phyloP scores from a whole-genome alignment of 257 asterid species.

The Jacaranda copaia region DNA sequence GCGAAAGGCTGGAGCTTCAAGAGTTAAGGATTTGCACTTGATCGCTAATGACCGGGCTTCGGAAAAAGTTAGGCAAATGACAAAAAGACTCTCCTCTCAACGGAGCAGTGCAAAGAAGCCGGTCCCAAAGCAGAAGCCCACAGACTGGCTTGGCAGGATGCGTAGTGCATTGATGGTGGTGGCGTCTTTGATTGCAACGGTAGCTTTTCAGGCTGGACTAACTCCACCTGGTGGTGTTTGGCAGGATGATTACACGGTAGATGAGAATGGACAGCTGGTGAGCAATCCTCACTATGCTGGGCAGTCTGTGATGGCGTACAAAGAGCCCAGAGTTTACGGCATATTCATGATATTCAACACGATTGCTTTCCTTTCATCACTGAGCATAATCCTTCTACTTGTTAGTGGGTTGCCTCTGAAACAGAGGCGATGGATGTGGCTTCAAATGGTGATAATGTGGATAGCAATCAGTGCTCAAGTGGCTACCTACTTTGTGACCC shows the following conservation, averaged over 20 bases:
- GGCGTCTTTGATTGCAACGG: slow-evolving; percentile 48
- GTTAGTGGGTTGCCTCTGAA: slow-evolving; percentile 46
- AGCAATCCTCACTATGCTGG: slow-evolving; percentile 42
- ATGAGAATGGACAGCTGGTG: slow-evolving; percentile 34
- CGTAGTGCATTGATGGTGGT: slow-evolving; percentile 48
- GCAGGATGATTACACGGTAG: slow-evolving; percentile 44
- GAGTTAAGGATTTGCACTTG: slow-evolving; percentile 39
- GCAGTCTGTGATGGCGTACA: slow-evolving; percentile 42
- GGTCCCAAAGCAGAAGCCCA: background rate
- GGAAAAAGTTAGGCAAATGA: slow-evolving; percentile 3
- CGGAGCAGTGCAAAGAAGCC: slow-evolving; percentile 27
- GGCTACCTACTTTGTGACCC: slow-evolving; percentile 47
- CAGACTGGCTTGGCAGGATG: slow-evolving; percentile 44
- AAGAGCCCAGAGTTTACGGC: slow-evolving; percentile 28
- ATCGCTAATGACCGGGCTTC: slow-evolving; percentile 31
- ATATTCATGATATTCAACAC: slow-evolving; percentile 50
- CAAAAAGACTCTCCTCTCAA: background rate
- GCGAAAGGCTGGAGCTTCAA: slow-evolving; percentile 41
- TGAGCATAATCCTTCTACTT: slow-evolving; percentile 42
- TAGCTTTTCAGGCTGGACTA: slow-evolving; percentile 50
- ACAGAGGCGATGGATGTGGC: slow-evolving; percentile 44
- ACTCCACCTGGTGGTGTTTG: slow-evolving; percentile 49
- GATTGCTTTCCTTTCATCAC: slow-evolving; percentile 41
- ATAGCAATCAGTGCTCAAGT: slow-evolving; percentile 43
- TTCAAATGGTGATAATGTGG: slow-evolving; percentile 47